A percentile compares a stretch with the other conserved stretches of the same genome.
Evolutionary conservation across 257 asterid species (phyloP).

Genomic region (Apocynum venetum): DNA sequence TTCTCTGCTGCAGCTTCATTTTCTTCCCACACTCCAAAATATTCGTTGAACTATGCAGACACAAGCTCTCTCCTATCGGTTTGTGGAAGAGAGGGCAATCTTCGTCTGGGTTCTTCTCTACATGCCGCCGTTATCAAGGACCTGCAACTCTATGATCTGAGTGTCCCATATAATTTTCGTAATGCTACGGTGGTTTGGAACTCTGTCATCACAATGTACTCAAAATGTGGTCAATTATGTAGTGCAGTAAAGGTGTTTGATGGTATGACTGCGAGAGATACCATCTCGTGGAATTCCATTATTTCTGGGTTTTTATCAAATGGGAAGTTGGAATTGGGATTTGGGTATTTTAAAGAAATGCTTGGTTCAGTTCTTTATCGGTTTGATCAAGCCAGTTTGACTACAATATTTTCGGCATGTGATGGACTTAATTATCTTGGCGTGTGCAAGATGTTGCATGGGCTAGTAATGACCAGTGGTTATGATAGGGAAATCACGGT

Average conservation of each 20-base stretch:
- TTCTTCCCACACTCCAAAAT: slow-evolving; percentile 20
- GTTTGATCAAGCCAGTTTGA: slow-evolving; percentile 67
- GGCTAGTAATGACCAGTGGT: slow-evolving; percentile 55
- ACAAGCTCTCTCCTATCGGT: slow-evolving; percentile 40
- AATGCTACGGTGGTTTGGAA: slow-evolving; percentile 40
- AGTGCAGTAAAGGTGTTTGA: slow-evolving; percentile 70
- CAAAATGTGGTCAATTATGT: slow-evolving; percentile 35
- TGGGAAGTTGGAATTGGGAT: slow-evolving; percentile 42
- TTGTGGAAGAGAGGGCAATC: slow-evolving; percentile 50
- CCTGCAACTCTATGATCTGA: slow-evolving; percentile 27
- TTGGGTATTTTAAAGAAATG: slow-evolving; percentile 49
- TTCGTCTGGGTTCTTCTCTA: slow-evolving; percentile 59
- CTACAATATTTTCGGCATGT: slow-evolving; percentile 58
- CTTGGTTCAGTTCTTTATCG: slow-evolving; percentile 16
- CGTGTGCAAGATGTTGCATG: slow-evolving; percentile 51
- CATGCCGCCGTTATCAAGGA: slow-evolving; percentile 61
- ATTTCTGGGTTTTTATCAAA: slow-evolving; percentile 61
- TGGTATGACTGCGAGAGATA: slow-evolving; percentile 60
- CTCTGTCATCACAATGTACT: slow-evolving; percentile 47
- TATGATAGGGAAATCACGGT: slow-evolving; percentile 53
- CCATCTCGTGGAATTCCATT: slow-evolving; percentile 80
- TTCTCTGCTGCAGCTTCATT: slow-evolving; percentile 19
- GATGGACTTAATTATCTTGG: slow-evolving; percentile 37
- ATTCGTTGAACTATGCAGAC: slow-evolving; percentile 28
- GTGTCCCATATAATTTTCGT: not conserved